phyloP scores from a whole-genome alignment of 2,329 filamentous ascomycete species.

The Sphaerostilbella broomeana region DNA sequence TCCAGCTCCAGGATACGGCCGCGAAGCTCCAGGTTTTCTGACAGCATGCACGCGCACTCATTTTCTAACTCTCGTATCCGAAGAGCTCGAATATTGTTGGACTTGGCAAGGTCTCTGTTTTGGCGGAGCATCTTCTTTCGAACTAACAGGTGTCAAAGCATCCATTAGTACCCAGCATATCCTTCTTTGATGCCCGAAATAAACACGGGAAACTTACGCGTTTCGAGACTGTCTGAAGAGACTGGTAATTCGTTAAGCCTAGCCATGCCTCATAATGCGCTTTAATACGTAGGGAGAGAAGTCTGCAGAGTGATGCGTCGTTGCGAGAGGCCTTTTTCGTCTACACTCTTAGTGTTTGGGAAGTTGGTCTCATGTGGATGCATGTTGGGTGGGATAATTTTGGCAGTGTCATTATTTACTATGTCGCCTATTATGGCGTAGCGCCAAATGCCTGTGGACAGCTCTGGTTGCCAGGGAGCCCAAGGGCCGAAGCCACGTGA shows the following conservation, averaged over 20 bases:
- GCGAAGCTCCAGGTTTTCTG: slow-evolving; percentile 71
- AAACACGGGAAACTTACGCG: slow-evolving; percentile 45
- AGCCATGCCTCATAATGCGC: slow-evolving; percentile 56
- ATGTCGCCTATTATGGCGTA: slow-evolving; percentile 23
- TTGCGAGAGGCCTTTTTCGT: background rate
- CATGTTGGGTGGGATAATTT: slow-evolving; percentile 15
- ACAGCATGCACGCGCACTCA: slow-evolving; percentile 65
- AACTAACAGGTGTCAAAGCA: slow-evolving; percentile 42
- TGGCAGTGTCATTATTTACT: slow-evolving; percentile 31
- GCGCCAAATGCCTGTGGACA: slow-evolving; percentile 13
- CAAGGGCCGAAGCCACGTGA: slow-evolving; percentile 8
- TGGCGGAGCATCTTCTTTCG: slow-evolving; percentile 74
- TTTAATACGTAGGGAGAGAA: no score
- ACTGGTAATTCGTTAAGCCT: slow-evolving; percentile 69
- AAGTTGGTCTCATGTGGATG: slow-evolving; percentile 9
- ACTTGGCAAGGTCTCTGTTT: slow-evolving; percentile 75
- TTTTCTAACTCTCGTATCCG: slow-evolving; percentile 71
- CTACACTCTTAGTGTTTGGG: slow-evolving; percentile 1
- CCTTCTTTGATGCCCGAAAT: slow-evolving; percentile 9
- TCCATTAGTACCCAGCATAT: slow-evolving; percentile 6
- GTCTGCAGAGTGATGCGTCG: no score
- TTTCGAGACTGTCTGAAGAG: slow-evolving; percentile 64
- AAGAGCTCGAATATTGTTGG: slow-evolving; percentile 70
- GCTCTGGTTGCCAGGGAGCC: slow-evolving; percentile 26
- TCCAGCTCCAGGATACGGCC: slow-evolving; percentile 65